Evolutionary conservation across 495 filamentous ascomycete species (phyloP).

Genomic region (Pyrenopolyporus hunteri): DNA sequence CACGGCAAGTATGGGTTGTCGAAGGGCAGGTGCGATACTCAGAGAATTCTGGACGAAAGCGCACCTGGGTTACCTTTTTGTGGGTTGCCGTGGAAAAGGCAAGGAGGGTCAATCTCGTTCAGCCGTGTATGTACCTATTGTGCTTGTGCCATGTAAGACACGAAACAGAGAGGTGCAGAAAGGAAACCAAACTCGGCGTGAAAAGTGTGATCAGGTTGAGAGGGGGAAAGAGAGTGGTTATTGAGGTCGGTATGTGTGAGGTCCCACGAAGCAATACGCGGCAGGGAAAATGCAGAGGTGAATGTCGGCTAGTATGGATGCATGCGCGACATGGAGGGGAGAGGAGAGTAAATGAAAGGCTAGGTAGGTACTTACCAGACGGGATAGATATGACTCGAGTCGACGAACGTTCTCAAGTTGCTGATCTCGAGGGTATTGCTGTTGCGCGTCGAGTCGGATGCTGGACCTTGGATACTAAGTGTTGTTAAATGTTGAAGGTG

Average conservation of each 20-base stretch:
- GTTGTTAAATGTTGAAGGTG: no score
- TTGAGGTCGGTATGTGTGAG: not conserved
- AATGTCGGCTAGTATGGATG: not conserved
- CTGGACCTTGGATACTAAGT: not conserved
- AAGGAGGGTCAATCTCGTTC: conserved; percentile 34
- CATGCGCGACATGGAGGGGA: not conserved
- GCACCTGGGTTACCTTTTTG: conserved; percentile 16
- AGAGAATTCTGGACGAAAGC: conserved; percentile 13
- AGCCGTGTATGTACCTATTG: conserved; percentile 30
- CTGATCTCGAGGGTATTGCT: not conserved
- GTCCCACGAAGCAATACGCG: not conserved
- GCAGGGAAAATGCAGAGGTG: not conserved
- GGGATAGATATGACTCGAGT: not conserved
- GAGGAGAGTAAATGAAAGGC: not conserved
- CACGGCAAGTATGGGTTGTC: no score
- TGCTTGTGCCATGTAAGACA: conserved; percentile 36
- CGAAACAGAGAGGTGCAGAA: conserved; percentile 26
- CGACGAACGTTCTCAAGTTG: not conserved
- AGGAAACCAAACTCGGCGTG: not conserved
- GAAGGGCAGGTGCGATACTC: conserved; percentile 19
- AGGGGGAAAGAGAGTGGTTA: not conserved
- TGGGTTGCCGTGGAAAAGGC: no score
- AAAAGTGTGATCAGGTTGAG: conserved; percentile 4
- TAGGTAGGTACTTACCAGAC: conserved; percentile 7
- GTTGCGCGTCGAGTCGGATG: not conserved